phyloP scores from a whole-genome alignment of 2,329 filamentous ascomycete species.

The Cercospora sp. region DNA sequence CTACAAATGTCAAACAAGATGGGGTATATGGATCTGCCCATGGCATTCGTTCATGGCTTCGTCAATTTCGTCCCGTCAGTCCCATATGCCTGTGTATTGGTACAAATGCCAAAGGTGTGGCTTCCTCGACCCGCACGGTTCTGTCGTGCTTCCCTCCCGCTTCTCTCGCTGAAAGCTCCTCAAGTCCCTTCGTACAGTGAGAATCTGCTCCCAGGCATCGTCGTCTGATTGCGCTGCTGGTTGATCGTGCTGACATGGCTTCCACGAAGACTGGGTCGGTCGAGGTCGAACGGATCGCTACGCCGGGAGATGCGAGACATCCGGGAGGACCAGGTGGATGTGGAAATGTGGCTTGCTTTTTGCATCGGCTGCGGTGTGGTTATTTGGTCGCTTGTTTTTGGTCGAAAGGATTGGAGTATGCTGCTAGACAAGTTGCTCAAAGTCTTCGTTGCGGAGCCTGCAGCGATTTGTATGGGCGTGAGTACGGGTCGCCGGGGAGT shows the following conservation, averaged over 20 bases:
- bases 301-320: constrained; percentile 19
- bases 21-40: background rate
- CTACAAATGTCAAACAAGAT: background rate
- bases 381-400: constrained; percentile 1
- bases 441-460: constrained; percentile 21
- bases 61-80: background rate
- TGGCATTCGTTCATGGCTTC: background rate
- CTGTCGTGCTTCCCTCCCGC: background rate
- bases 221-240: background rate
- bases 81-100: background rate
- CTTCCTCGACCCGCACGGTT: background rate
- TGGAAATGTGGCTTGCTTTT: constrained; percentile 16
- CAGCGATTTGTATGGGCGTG: constrained; percentile 27
- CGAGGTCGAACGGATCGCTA: constrained; percentile 30
- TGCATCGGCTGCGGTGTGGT: constrained; percentile 8
- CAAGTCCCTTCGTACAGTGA: constrained; percentile 7
- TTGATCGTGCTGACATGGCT: constrained; percentile 4
- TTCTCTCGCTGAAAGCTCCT: background rate
- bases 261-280: constrained; percentile 17
- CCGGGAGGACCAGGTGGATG: constrained; percentile 15
- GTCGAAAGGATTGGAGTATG: constrained; percentile 18
- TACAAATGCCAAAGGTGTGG: background rate
- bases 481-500: background rate
- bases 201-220: background rate
- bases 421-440: constrained; percentile 21